These are phyloP conservation scores for Cordyceps cateniannulata DNA, from an alignment of 2,329 filamentous ascomycete genomes.

Conservation along the genomic window DNA sequence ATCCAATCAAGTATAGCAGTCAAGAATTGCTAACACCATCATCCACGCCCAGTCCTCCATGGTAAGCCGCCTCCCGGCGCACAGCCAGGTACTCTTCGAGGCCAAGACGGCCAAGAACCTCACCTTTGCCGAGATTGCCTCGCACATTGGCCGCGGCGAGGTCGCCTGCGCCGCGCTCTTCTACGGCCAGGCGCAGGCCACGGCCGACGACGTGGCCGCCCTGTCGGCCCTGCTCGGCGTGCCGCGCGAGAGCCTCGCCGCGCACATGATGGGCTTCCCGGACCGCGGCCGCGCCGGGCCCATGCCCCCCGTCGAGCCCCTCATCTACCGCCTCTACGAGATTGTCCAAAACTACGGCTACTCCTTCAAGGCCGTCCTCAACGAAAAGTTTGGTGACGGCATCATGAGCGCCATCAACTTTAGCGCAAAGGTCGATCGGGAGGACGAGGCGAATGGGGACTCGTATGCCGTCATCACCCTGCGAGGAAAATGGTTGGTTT, in stretches of 20 bases:
- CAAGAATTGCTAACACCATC: background rate
- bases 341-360: slow-evolving; percentile 97
- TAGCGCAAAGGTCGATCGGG: slow-evolving; percentile 87
- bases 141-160: slow-evolving; percentile 69
- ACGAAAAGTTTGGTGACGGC: slow-evolving; percentile 90
- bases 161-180: slow-evolving; percentile 83
- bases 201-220: slow-evolving; percentile 57
- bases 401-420: slow-evolving; percentile 97
- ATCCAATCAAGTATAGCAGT: background rate
- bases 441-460: slow-evolving; percentile 60
- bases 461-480: background rate
- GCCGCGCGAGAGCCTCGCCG: slow-evolving; percentile 46
- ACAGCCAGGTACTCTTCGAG: slow-evolving; percentile 60
- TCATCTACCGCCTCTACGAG: slow-evolving; percentile 85
- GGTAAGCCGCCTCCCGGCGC: slow-evolving; percentile 49
- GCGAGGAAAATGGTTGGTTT: background rate
- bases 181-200: slow-evolving; percentile 78
- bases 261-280: slow-evolving; percentile 65
- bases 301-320: slow-evolving; percentile 32
- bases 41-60: background rate
- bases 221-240: slow-evolving; percentile 62
- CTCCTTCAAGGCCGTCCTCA: slow-evolving; percentile 88
- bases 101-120: slow-evolving; percentile 72
- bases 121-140: slow-evolving; percentile 72
- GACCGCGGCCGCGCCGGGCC: slow-evolving; percentile 63